Base-by-base conservation (phyloP, 2,329 filamentous ascomycete species). In the Calonectria pseudoturangicola region DNA sequence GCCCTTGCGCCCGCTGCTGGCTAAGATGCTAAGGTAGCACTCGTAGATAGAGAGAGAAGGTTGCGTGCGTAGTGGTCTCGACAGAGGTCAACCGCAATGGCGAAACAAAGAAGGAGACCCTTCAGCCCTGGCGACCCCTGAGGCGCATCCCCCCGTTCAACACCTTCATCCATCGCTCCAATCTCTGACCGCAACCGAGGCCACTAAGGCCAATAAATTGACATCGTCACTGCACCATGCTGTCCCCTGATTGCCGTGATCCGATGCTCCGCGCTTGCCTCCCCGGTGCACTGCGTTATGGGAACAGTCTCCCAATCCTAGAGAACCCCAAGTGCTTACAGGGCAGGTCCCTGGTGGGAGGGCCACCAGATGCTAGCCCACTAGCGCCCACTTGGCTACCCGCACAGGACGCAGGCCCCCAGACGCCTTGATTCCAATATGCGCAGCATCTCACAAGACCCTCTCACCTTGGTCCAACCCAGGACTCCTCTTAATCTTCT, bases 401-500 rank as follows among this genome's bases (percentile, higher is more conserved):
- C 28, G 43, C 48, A 18, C 66, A 56, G 43, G n/a, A 50, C 63
- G 28, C 48, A 39, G 66, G 74, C 68, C 71, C 30, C 71, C 30
- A 47, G 60, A 70, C 67, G 74, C 54, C 45, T 71, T 54, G n/a
- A n/a, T 12, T 48, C 71, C 74, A 65, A 68, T 25, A 16, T 45
- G 58, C 18, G 33, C 18, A 30, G 39, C 67, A 74, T 78, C 69
- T 68, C 75, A 77, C 73, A 77, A 72, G 68, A 68, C 67, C 76
- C 73, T 77, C 48, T 76, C 73, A 64, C 56, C 68, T 70, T 66
- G 65, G 75, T 76, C 74, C 74, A 73, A 75, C 77, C 72, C 63
- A 66, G 67, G 71, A 73, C 71, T 77, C 75, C 66, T 66, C 64
- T 66, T 66, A 66, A 54, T 66, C 64, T 45, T 74, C 66, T 73